A percentile compares a stretch with the other conserved stretches of the same genome.
phyloP scores from a whole-genome alignment of 2,329 filamentous ascomycete species.

The Amauroascus verrucosus region DNA sequence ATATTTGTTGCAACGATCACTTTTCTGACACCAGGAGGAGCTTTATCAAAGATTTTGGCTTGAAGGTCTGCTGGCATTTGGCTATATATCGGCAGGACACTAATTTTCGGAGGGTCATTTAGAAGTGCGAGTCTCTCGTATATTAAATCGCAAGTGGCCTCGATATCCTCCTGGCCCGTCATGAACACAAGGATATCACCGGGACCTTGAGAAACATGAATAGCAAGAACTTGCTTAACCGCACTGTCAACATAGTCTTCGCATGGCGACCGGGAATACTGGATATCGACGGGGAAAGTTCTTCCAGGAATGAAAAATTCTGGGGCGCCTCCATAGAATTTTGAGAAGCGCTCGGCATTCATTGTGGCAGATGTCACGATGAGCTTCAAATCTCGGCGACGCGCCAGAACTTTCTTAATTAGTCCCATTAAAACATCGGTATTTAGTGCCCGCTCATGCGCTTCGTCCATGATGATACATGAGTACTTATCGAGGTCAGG shows the following conservation, averaged over 20 bases:
- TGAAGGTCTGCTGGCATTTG: constrained; percentile 98
- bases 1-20: constrained; percentile 99
- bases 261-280: constrained; percentile 88
- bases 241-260: constrained; percentile 97
- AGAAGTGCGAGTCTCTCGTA: constrained; percentile 77
- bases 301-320: constrained; percentile 94
- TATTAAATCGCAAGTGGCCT: constrained; percentile 87
- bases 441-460: constrained; percentile 90
- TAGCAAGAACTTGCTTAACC: constrained; percentile 88
- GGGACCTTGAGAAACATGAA: constrained; percentile 85
- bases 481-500: constrained; percentile 91
- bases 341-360: constrained; percentile 92
- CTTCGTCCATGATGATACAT: constrained; percentile 99
- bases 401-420: constrained; percentile 90
- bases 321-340: constrained; percentile 90
- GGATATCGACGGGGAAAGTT: constrained; percentile 93
- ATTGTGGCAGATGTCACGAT: constrained; percentile 98
- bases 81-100: constrained; percentile 94
- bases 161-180: constrained; percentile 98
- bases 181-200: constrained; percentile 98
- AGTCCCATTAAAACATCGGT: constrained; percentile 96
- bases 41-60: constrained; percentile 92
- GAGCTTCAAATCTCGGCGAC: constrained; percentile 81
- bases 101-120: constrained; percentile 89
- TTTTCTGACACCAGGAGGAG: constrained; percentile 81